Conservation (phyloP, 2,329 filamentous ascomycete genomes). For the Rhynchosporium agropyri region DNA sequence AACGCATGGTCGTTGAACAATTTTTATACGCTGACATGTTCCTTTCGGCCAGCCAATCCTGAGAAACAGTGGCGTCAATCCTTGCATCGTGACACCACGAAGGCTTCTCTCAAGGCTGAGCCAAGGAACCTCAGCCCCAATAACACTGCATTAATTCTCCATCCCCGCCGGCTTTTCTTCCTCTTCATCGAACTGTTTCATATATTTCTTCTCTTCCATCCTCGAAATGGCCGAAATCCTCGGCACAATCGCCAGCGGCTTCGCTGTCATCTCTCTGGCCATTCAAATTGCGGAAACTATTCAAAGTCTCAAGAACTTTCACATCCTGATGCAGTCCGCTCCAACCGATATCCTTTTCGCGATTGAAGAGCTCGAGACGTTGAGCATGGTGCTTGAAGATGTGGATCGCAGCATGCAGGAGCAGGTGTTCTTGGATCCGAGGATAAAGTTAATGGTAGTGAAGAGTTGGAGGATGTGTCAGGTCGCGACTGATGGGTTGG, state of each 20-base stretch:
- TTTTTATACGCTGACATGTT: no score
- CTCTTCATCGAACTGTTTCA: neutral
- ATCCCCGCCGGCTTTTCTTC: neutral
- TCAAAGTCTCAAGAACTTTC: constrained; percentile 21
- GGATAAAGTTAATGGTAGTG: neutral
- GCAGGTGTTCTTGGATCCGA: neutral
- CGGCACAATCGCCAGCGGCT: constrained; percentile 19
- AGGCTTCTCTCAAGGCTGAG: constrained; percentile 14
- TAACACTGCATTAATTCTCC: neutral
- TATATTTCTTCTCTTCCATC: neutral
- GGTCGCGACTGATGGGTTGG: neutral
- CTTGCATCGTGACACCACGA: neutral
- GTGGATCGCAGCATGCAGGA: constrained; percentile 2
- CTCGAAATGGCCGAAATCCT: constrained; percentile 23
- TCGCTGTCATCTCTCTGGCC: constrained; percentile 22
- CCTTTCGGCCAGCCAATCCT: neutral
- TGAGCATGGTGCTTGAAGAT: neutral
- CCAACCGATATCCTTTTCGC: constrained; percentile 6
- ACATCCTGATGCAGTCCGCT: constrained; percentile 16
- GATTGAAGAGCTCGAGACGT: neutral
- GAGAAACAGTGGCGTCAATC: constrained; percentile 3
- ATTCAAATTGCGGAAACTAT: constrained; percentile 24
- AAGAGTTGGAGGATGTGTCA: constrained; percentile 6
- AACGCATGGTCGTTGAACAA: neutral
- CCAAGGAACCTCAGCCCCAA: constrained; percentile 2